Evolutionary conservation across 2,329 filamentous ascomycete species (phyloP), one percentile per base, ranked within the genome.

Genomic region (Ophiostoma sp.): DNA sequence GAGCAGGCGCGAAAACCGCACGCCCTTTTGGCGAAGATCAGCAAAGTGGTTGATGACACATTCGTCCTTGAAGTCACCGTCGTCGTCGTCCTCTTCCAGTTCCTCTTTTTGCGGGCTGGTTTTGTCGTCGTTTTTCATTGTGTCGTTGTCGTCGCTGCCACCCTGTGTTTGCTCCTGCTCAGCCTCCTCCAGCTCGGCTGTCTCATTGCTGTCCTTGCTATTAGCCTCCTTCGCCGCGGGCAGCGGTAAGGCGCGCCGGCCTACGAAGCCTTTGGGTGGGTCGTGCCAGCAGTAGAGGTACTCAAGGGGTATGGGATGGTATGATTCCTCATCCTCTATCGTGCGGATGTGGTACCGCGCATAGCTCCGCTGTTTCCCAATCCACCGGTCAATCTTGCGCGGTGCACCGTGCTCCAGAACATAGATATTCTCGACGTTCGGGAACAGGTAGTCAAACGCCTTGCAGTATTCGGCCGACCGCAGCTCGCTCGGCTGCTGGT

Each of bases 1-100:
- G 36, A 72, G 60, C 67, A 72, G 60, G 12, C 71, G 71, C 12
- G 68, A 69, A 63, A 68, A 69, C 2, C 70, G 68, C 6, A 71
- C 69, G 58, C 70, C 71, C 42, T 63, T 67, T 0, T 65, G 47
- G 47, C 58, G 58, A 7, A 70, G 44, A 4, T 14, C 16, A 5
- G 55, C 16, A n/a, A 72, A 58, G n/a, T 69, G 64, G 66, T 69
- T 70, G 44, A 72, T 69, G 12, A 70, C 69, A 4, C 27, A 64
- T 2, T 67, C 71, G 27, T 71, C 70, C 74, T 78, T 44, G 9
- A 66, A 68, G 49, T 65, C 66, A 16, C 41, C 65, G 14, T 63
- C 47, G 14, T 63, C 47, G 14, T 45, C 66, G 1, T 44, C 63
- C 1, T 63, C n/a, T 18, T 9, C 60, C 2, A 27, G 27, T 2